Base-by-base conservation (phyloP, 139 green algal genomes). In the Coccomyxa sp. region DNA sequence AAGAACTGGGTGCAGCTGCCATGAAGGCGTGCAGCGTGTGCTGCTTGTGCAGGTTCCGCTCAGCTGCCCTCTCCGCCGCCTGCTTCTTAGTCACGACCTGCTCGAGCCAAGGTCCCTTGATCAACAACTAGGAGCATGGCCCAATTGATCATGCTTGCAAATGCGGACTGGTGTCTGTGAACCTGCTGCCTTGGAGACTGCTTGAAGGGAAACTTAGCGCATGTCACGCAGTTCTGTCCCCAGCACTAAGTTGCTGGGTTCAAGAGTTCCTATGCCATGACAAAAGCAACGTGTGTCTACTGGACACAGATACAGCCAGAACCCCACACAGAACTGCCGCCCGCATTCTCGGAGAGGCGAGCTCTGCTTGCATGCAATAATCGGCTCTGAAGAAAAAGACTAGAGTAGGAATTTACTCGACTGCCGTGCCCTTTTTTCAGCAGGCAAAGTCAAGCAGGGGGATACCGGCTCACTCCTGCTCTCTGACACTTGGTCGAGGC, bases 21-120 rank as follows among this genome's bases (percentile, higher is more conserved):
- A 82, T 30, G 79, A 77, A 82, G 30, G 60, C 30, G 32, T 82
- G 59, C 79, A 82, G 79, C 28, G 79, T 82, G 79, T 27, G 25
- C 79, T 82, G 79, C n/a, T 76, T 60, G 60, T 32, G 60, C 60
- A 77, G 32, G 58, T 60, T 58, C 84, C 71, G 7, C 15, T 27
- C 90, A 10, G 83, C 88, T 25, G 80, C 87, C 4, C 90, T 88
- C 86, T 88, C 85, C 87, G 80, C 84, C 31, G 87, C 79, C 89
- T 94, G 92, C 75, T 74, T 57, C 80, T 83, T 84, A 31, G 92
- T 95, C 23, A 94, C 92, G 31, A 91, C 85, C 31, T 80, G 63
- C 63, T 71, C 63, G 9, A 71, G 18, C 63, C 18, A 21, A 71
- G 18, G 9, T 71, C 60, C 15, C 7, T 71, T 71, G 1, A 21